These are phyloP conservation scores for Schizopora paradoxa DNA, from an alignment of 1,284 basidiomycete species.

Conservation along the genomic window DNA sequence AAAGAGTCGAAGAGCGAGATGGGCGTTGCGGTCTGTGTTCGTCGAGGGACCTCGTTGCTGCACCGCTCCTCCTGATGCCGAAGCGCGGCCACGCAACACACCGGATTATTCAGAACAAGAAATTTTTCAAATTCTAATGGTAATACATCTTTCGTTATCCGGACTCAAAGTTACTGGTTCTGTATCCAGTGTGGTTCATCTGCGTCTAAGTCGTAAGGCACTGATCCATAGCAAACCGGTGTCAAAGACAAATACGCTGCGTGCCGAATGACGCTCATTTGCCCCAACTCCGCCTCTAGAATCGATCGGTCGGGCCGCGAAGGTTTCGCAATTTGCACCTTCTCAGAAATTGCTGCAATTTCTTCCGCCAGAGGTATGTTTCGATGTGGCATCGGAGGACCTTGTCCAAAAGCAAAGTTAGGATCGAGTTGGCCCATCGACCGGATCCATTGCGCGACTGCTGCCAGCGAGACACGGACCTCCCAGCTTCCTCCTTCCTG, in stretches of 20 bases:
- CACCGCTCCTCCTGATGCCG: too few species aligned
- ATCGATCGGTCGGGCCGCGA: conserved; percentile 22
- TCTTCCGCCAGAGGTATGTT: conserved; percentile 32
- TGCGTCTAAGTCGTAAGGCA: conserved; percentile 32
- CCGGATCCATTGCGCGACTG: conserved; percentile 51
- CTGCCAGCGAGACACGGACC: conserved; percentile 53
- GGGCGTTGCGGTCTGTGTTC: too few species aligned
- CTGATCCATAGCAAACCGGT: conserved; percentile 37
- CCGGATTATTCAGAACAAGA: too few species aligned
- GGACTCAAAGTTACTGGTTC: neutral
- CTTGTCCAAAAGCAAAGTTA: conserved; percentile 35
- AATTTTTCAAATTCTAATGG: too few species aligned
- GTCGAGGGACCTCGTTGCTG: too few species aligned
- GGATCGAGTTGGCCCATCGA: conserved; percentile 45
- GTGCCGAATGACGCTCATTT: conserved; percentile 44
- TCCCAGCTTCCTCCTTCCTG: conserved; percentile 63
- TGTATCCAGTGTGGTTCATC: conserved; percentile 30
- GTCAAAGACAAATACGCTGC: conserved; percentile 41
- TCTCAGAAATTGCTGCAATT: conserved; percentile 28
- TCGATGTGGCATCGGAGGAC: conserved; percentile 32
- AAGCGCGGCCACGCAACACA: too few species aligned
- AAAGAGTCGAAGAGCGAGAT: too few species aligned
- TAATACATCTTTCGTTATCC: neutral
- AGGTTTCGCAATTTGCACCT: too few species aligned
- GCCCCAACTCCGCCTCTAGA: conserved; percentile 17